Evolutionary conservation across 176 grass and related monocot genomes (phyloP), one percentile per base, ranked within the genome.

Genomic region (Chloris gayana): DNA sequence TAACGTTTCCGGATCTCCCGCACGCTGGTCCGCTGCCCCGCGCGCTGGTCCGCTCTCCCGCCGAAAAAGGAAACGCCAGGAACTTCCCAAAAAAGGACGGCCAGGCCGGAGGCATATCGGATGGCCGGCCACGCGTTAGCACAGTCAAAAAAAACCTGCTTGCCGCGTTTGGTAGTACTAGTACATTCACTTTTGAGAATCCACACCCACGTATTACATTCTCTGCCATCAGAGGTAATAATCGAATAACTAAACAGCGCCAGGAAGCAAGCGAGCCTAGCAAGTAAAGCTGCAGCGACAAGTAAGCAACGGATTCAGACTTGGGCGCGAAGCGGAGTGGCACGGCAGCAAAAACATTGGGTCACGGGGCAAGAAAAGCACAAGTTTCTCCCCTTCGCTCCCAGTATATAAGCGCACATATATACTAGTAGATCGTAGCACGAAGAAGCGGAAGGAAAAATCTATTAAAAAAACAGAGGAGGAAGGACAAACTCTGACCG

Each of bases 281-380:
- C 69, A 88, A 80, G 82, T 14, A 89, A 89, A 81, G 82, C 83
- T 82, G 47, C 58, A 13, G 78, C 87, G 12, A 11, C 30, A 77
- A 10, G 61, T 41, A 81, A 82, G 34, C 60, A 57, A 89, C 34
- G 72, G 15, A n/a, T 49, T 21, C 72, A 18, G 19, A 50, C 86
- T 70, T 88, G 68, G 30, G 24, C 22, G 45, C 72, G 77, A 89
- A 66, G 87, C 77, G 81, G 65, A 76, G 72, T 80, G 27, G 5
- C 71, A 11, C 6, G 7, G 53, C 60, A 11, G 61, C 68, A 35
- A 75, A 74, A 53, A 50, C 15, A 2, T 18, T 50, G 47, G 47
- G 47, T 13, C 69, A 75, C 14, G 69, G 67, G 69, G 15, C 41
- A 87, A 76, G 76, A 31, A 88, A 84, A 34, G 85, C 71, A 87